Percentiles rank a stretch among this genome's conserved stretches.
phyloP scores from a whole-genome alignment of 768 basidiomycete species.

The Pulveroboletus sp. region DNA sequence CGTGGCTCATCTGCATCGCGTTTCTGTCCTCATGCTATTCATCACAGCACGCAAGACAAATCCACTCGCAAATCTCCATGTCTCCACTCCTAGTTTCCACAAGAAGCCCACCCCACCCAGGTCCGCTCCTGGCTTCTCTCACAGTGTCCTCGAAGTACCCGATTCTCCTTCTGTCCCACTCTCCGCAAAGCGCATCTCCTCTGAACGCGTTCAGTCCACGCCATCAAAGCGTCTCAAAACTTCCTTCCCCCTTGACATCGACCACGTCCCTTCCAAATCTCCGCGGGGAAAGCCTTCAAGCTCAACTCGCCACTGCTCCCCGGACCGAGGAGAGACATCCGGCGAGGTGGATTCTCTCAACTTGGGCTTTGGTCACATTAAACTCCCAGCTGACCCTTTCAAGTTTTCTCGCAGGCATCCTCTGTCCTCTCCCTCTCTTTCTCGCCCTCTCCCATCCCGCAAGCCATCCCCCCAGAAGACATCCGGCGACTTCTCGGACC shows the following conservation, averaged over 20 bases:
- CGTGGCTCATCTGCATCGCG: slow-evolving; percentile 1
- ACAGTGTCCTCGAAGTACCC: slow-evolving; percentile 14
- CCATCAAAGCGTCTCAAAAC: slow-evolving; percentile 33
- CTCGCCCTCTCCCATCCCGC: background rate
- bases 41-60: slow-evolving; percentile 23
- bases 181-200: slow-evolving; percentile 30
- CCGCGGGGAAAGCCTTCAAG: slow-evolving; percentile 2
- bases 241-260: slow-evolving; percentile 18
- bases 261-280: slow-evolving; percentile 16
- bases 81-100: slow-evolving; percentile 44
- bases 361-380: slow-evolving; percentile 1
- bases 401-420: slow-evolving; percentile 10
- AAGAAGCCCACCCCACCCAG: slow-evolving; percentile 17
- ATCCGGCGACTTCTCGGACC: slow-evolving; percentile 12
- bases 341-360: slow-evolving; percentile 25
- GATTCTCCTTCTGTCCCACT: slow-evolving; percentile 12
- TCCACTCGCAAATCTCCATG: slow-evolving; percentile 24
- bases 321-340: slow-evolving; percentile 12
- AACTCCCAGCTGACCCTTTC: slow-evolving; percentile 16
- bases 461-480: slow-evolving; percentile 9
- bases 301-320: slow-evolving; percentile 12
- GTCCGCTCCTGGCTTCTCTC: slow-evolving; percentile 4
- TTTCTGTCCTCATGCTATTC: slow-evolving; percentile 4
- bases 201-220: slow-evolving; percentile 3
- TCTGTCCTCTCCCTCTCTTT: background rate